These are phyloP conservation scores for Phylloporus rhodoxanthus DNA, from an alignment of 768 basidiomycete species.

Conservation along the genomic window DNA sequence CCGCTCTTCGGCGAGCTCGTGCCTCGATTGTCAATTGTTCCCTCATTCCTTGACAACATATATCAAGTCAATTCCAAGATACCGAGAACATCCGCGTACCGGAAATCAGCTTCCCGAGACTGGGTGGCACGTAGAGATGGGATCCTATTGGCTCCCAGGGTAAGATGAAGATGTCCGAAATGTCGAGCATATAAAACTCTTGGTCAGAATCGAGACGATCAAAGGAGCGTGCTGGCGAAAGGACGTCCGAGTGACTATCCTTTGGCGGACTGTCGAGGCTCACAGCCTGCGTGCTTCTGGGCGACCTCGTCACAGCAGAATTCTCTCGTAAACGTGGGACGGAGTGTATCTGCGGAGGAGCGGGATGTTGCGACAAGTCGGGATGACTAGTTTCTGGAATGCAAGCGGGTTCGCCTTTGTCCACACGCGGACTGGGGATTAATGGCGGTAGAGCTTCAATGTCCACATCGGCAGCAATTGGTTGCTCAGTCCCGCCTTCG, in stretches of 20 bases:
- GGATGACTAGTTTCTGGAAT: not conserved
- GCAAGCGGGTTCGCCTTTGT: not conserved
- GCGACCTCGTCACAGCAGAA: not conserved
- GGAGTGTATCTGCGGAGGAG: not conserved
- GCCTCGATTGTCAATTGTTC: constrained; percentile 28
- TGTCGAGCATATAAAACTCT: constrained; percentile 33
- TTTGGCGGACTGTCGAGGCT: not conserved
- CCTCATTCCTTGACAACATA: constrained; percentile 26
- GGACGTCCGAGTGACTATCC: not conserved
- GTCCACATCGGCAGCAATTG: not conserved
- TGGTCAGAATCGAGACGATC: constrained; percentile 5
- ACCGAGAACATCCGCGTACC: constrained; percentile 20
- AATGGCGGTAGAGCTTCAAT: not conserved
- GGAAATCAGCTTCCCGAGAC: constrained; percentile 31
- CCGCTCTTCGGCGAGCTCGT: constrained; percentile 31
- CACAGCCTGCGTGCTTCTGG: not conserved
- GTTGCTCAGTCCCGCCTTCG: constrained; percentile 2
- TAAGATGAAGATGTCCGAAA: constrained; percentile 28
- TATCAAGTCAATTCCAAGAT: constrained; percentile 1
- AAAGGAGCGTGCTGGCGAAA: not conserved
- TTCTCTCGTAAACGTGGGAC: not conserved
- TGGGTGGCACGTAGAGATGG: constrained; percentile 32
- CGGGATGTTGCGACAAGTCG: not conserved
- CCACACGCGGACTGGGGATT: not conserved
- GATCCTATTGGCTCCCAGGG: constrained; percentile 31